A percentile compares a stretch with the other conserved stretches of the same genome.
Conservation (phyloP, 2,329 filamentous ascomycete species). For the Ophiostoma montium region DNA sequence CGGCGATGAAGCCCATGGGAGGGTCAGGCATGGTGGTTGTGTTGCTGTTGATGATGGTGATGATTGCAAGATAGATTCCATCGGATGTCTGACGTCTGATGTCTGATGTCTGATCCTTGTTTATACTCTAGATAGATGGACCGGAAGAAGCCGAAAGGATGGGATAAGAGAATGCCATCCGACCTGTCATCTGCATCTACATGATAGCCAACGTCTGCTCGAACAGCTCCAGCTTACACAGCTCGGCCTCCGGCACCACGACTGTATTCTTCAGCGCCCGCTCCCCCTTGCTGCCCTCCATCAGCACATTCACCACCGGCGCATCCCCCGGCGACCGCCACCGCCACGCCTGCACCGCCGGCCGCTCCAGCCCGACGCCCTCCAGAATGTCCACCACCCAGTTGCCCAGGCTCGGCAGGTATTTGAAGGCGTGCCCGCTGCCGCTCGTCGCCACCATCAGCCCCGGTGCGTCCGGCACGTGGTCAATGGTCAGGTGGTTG, state of each 20-base stretch:
- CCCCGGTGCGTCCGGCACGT: conserved; percentile 16
- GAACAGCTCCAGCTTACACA: not conserved
- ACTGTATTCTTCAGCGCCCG: conserved; percentile 12
- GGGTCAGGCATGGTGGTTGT: not conserved
- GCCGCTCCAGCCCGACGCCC: conserved; percentile 16
- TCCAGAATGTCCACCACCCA: conserved; percentile 32
- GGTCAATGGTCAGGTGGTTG: conserved; percentile 22
- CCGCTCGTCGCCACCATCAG: conserved; percentile 8
- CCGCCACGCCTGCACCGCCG: conserved; percentile 12
- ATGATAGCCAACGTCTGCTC: no score
- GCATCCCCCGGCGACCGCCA: conserved; percentile 8
- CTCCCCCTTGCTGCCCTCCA: conserved; percentile 12
- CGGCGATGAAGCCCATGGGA: not conserved
- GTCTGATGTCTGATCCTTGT: no score
- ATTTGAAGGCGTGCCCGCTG: conserved; percentile 20
- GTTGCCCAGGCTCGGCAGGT: conserved; percentile 18
- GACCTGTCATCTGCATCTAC: no score
- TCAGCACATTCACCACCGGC: conserved; percentile 11
- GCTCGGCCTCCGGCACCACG: not conserved
- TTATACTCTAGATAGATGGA: no score
- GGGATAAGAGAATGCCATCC: not conserved
- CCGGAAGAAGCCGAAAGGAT: not conserved
- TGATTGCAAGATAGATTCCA: no score
- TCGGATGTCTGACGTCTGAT: no score
- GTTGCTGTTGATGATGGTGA: no score